phyloP scores from a whole-genome alignment of 352 stramenopile species.

The Globisporangium apiculatum region DNA sequence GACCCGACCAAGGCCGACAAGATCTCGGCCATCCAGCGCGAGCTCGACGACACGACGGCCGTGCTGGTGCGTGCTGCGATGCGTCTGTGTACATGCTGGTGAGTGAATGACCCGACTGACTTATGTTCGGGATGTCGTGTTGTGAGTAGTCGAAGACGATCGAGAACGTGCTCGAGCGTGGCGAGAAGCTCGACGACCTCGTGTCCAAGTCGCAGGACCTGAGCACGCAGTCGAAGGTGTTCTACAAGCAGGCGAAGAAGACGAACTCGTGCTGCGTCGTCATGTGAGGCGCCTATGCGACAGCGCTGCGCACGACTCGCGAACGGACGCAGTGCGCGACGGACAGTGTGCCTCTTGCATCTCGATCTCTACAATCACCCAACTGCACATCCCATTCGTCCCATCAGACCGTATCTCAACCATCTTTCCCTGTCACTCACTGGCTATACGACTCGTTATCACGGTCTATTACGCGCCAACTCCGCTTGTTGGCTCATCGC shows the following conservation, averaged over 20 bases:
- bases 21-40: slow-evolving; percentile 99
- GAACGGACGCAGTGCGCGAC: too few species aligned
- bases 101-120: background rate
- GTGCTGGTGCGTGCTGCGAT: slow-evolving; percentile 76
- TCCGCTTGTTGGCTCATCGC: too few species aligned
- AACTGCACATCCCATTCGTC: background rate
- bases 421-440: too few species aligned
- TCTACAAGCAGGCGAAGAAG: slow-evolving; percentile 99
- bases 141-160: slow-evolving; percentile 93
- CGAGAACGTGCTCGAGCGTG: slow-evolving; percentile 97
- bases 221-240: slow-evolving; percentile 98
- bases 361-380: background rate
- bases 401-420: background rate
- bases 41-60: slow-evolving; percentile 98
- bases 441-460: too few species aligned
- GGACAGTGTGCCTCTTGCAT: background rate
- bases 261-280: slow-evolving; percentile 98
- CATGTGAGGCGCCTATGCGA: slow-evolving; percentile 36
- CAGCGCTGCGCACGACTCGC: background rate
- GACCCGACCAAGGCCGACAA: slow-evolving; percentile 98
- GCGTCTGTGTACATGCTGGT: background rate
- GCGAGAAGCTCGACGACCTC: slow-evolving; percentile 98
- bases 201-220: slow-evolving; percentile 98
- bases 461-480: too few species aligned
- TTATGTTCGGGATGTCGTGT: background rate